Evolutionary conservation across 164 flowering plant species (phyloP).

Genomic region (Kingdonia uniflora): DNA sequence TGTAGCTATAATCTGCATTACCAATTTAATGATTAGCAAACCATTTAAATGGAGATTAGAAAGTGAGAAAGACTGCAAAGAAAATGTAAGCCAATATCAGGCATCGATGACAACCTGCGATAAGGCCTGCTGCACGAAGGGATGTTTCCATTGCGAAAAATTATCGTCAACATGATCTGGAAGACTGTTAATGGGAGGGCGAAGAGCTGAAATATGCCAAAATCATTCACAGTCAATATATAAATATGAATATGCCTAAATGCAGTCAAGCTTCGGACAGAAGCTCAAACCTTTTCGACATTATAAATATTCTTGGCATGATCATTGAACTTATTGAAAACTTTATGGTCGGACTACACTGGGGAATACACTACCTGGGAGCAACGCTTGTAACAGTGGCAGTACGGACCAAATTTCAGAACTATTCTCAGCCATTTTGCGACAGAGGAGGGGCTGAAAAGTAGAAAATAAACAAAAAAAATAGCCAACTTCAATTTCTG

Average conservation of each 20-base stretch:
- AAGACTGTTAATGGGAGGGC: constrained; percentile 48
- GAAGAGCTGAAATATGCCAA: constrained; percentile 52
- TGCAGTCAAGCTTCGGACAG: no score
- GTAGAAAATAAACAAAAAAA: background rate
- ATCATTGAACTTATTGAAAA: no score
- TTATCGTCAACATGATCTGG: constrained; percentile 46
- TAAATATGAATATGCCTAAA: no score
- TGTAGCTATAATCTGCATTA: constrained; percentile 63
- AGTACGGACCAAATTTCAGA: constrained; percentile 67
- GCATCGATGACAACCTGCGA: constrained; percentile 45
- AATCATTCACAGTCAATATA: no score
- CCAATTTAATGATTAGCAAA: constrained; percentile 11
- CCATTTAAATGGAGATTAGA: background rate
- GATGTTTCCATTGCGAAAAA: constrained; percentile 71
- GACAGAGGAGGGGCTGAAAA: constrained; percentile 60
- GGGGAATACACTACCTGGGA: constrained; percentile 44
- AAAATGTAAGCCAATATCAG: constrained; percentile 1
- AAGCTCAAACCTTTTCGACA: no score
- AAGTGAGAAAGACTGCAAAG: background rate
- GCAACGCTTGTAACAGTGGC: constrained; percentile 79
- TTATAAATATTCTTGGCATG: no score
- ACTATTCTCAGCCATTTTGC: constrained; percentile 43
- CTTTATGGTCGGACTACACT: no score
- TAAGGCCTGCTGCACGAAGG: constrained; percentile 63
- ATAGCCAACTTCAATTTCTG: no score